phyloP scores from a whole-genome alignment of 2,329 filamentous ascomycete genomes.

The Cladosporium colombiae region DNA sequence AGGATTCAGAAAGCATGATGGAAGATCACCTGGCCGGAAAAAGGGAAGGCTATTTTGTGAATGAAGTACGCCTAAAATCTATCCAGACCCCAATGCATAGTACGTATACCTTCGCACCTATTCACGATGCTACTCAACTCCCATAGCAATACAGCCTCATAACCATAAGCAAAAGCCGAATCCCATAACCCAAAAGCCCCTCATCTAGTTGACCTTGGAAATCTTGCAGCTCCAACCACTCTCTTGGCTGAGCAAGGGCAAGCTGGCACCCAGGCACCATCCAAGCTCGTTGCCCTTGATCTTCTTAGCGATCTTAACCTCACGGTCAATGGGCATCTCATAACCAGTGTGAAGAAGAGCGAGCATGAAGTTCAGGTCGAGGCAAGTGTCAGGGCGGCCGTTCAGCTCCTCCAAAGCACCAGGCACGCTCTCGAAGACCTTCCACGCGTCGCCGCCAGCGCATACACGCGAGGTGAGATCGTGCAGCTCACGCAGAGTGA shows the following conservation, averaged over 20 bases:
- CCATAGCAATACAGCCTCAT: background rate
- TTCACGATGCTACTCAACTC: background rate
- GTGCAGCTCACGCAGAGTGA: constrained; percentile 86
- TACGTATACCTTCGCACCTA: background rate
- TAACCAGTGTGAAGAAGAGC: constrained; percentile 92
- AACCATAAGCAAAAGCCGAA: background rate
- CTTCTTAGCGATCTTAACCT: constrained; percentile 98
- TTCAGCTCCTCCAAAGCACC: constrained; percentile 77
- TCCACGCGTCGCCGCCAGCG: constrained; percentile 80
- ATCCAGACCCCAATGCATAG: background rate
- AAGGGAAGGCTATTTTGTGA: background rate
- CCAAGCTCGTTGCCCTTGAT: constrained; percentile 95
- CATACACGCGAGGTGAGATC: constrained; percentile 85
- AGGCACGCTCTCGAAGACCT: constrained; percentile 73
- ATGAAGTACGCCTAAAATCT: background rate
- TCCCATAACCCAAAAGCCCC: background rate
- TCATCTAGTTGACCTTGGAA: constrained; percentile 18
- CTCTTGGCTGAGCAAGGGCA: constrained; percentile 35
- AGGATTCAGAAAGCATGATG: background rate
- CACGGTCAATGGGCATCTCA: constrained; percentile 93
- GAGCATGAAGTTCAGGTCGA: constrained; percentile 96
- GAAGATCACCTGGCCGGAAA: background rate
- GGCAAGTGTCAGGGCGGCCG: constrained; percentile 83
- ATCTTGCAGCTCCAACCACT: constrained; percentile 31
- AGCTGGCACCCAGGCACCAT: constrained; percentile 92